Evolutionary conservation across 2,329 filamentous ascomycete genomes (phyloP).

Genomic region (Tolypocladium guangdongense): DNA sequence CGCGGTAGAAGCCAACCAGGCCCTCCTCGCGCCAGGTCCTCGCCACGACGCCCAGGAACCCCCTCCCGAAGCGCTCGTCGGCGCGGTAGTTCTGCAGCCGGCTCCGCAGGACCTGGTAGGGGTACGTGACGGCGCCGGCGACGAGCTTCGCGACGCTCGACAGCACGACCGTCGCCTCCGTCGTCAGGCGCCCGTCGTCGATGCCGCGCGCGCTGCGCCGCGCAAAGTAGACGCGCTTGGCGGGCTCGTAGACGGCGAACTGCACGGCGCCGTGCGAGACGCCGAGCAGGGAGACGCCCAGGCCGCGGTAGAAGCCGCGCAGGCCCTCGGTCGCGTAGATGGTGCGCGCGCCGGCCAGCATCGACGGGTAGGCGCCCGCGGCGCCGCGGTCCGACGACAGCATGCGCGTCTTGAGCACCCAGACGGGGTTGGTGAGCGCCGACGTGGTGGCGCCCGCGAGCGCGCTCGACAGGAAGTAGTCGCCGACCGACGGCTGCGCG

Average conservation of each 20-base stretch:
- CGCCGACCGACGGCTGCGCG: slow-evolving; percentile 34
- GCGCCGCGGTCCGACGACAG: slow-evolving; percentile 67
- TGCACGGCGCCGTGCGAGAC: slow-evolving; percentile 90
- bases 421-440: slow-evolving; percentile 83
- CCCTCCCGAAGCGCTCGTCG: slow-evolving; percentile 59
- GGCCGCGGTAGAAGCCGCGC: slow-evolving; percentile 76
- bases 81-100: slow-evolving; percentile 85
- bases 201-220: slow-evolving; percentile 14
- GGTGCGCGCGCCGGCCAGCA: slow-evolving; percentile 56
- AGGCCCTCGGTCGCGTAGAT: slow-evolving; percentile 64
- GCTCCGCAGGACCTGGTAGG: slow-evolving; percentile 85
- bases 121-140: slow-evolving; percentile 84
- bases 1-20: slow-evolving; percentile 77
- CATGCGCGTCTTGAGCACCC: slow-evolving; percentile 98
- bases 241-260: slow-evolving; percentile 84
- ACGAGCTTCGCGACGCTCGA: slow-evolving; percentile 77
- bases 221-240: slow-evolving; percentile 46
- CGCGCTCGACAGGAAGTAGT: slow-evolving; percentile 76
- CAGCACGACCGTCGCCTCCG: slow-evolving; percentile 68
- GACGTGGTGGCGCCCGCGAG: slow-evolving; percentile 63
- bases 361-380: slow-evolving; percentile 70
- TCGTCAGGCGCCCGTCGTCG: slow-evolving; percentile 36
- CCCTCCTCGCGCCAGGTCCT: slow-evolving; percentile 77
- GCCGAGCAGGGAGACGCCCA: slow-evolving; percentile 72
- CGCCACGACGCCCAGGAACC: slow-evolving; percentile 56